phyloP scores from a whole-genome alignment of 2,329 filamentous ascomycete species.

The Leptographium galeiforme region DNA sequence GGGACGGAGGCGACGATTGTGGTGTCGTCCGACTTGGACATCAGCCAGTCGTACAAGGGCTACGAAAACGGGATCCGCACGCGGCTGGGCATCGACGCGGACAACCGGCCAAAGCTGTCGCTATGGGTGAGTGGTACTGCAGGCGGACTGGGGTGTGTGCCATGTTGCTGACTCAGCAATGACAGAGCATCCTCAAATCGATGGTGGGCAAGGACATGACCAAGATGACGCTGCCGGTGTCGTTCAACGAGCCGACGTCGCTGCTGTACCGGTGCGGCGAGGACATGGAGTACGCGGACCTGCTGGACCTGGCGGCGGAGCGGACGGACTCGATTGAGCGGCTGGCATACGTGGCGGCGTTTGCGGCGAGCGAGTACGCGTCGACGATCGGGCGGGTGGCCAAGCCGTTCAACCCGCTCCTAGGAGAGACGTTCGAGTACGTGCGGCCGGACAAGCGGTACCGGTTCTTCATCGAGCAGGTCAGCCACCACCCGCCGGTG shows the following conservation, averaged over 20 bases:
- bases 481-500: constrained; percentile 91
- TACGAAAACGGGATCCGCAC: constrained; percentile 81
- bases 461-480: constrained; percentile 96
- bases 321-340: constrained; percentile 79
- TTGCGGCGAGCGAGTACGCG: constrained; percentile 91
- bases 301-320: constrained; percentile 79
- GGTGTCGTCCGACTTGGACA: constrained; percentile 41
- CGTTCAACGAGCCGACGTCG: constrained; percentile 96
- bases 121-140: constrained; percentile 73
- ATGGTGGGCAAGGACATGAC: constrained; percentile 99
- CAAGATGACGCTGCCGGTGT: constrained; percentile 96
- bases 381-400: constrained; percentile 94
- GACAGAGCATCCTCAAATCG: constrained; percentile 84
- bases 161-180: no score
- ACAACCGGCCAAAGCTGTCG: constrained; percentile 85
- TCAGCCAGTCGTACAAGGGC: constrained; percentile 68
- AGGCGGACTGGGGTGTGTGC: no score
- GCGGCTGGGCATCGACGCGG: constrained; percentile 75
- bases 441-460: constrained; percentile 92
- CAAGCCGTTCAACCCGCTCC: constrained; percentile 92
- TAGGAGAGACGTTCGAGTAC: constrained; percentile 96
- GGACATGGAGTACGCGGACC: constrained; percentile 94
- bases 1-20: constrained; percentile 19
- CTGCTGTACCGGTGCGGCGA: constrained; percentile 88
- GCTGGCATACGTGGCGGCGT: constrained; percentile 86